A percentile compares a stretch with the other conserved stretches of the same genome.
Conservation (phyloP, 202 grass and related monocot genomes). For the Brachypodium distachyon region DNA sequence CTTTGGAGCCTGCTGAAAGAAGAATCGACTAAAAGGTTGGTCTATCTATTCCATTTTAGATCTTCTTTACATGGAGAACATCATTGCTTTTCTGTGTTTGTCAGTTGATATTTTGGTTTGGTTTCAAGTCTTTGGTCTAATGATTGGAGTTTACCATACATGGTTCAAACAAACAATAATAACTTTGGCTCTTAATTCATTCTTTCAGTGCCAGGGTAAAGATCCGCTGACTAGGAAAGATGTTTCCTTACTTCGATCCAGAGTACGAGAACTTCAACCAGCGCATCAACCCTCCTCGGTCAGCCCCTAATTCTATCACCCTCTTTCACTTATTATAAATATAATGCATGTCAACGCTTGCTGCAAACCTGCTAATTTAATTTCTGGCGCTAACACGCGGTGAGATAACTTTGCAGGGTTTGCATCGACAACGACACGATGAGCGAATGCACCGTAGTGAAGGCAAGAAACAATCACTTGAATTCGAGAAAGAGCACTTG, state of each 20-base stretch:
- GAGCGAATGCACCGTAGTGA: constrained; percentile 76
- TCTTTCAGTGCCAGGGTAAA: constrained; percentile 26
- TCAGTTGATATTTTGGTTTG: neutral
- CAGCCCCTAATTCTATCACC: constrained; percentile 14
- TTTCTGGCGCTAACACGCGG: neutral
- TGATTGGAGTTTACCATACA: constrained; percentile 1
- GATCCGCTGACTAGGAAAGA: neutral
- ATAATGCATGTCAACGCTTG: neutral
- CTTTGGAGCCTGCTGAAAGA: neutral
- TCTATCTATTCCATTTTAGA: neutral
- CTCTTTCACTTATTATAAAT: too few relatives aligned
- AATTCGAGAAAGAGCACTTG: neutral
- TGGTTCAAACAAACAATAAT: neutral
- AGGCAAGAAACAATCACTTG: constrained; percentile 37
- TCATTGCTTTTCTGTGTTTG: neutral
- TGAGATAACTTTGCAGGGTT: constrained; percentile 48
- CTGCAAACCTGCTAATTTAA: neutral
- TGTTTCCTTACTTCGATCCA: constrained; percentile 92
- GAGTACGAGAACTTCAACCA: constrained; percentile 94
- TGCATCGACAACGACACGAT: constrained; percentile 77
- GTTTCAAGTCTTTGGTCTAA: neutral
- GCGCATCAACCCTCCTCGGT: constrained; percentile 88
- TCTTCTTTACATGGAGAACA: constrained; percentile 6
- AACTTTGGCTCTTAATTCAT: neutral
- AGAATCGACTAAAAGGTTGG: constrained; percentile 34